Conservation (phyloP, 345 rosid species). For the Iberis pinnata region DNA sequence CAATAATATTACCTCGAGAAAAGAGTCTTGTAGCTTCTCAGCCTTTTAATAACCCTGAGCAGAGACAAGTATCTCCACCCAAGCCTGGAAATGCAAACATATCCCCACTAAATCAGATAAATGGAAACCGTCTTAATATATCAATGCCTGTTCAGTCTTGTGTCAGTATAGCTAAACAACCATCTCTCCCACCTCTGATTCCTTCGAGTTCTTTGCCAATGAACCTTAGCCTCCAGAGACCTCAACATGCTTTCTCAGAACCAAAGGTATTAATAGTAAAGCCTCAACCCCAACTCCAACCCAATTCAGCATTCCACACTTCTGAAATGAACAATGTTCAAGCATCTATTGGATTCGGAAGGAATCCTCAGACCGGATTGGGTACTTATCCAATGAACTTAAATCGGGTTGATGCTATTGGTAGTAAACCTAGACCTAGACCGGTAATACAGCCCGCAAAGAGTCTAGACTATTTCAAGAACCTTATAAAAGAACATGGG, state of each 20-base stretch:
- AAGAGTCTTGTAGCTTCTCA: constrained; percentile 4
- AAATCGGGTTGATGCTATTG: constrained; percentile 4
- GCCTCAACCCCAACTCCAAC: constrained; percentile 8
- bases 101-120: constrained; percentile 7
- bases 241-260: constrained; percentile 8
- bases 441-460: constrained; percentile 26
- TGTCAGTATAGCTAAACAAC: constrained; percentile 6
- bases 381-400: constrained; percentile 17
- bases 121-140: constrained; percentile 2
- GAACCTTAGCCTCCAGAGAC: constrained; percentile 20
- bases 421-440: constrained; percentile 9
- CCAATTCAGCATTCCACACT: not conserved
- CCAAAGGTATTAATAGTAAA: constrained; percentile 2
- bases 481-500: constrained; percentile 66
- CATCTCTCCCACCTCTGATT: constrained; percentile 2
- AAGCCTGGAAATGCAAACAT: constrained; percentile 12
- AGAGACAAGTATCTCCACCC: constrained; percentile 22
- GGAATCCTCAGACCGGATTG: constrained; percentile 15
- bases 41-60: constrained; percentile 17
- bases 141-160: constrained; percentile 15
- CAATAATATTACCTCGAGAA: constrained; percentile 15
- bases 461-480: constrained; percentile 46
- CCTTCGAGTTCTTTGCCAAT: constrained; percentile 17
- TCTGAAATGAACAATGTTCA: constrained; percentile 20
- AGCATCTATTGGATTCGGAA: constrained; percentile 16